Evolutionary conservation across 1,284 basidiomycete species (phyloP).

Genomic region (Cryptococcus sp.): DNA sequence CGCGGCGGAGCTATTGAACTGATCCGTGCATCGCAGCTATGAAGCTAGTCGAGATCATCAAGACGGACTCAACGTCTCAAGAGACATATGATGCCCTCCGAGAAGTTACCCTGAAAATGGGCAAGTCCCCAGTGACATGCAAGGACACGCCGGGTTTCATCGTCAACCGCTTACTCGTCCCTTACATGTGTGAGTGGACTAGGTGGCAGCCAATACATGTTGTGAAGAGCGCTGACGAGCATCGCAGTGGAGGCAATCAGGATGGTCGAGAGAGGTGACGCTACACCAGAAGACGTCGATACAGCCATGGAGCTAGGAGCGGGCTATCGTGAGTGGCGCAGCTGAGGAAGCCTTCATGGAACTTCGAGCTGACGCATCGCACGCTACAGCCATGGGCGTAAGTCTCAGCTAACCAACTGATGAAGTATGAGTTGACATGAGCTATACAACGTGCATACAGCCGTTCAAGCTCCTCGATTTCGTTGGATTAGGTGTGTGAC

Average conservation of each 20-base stretch:
- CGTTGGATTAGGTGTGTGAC: constrained; percentile 57
- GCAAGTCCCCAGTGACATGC: constrained; percentile 60
- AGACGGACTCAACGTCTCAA: constrained; percentile 57
- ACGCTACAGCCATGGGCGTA: constrained; percentile 51
- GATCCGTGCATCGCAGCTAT: constrained; percentile 53
- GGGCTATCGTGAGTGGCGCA: constrained; percentile 55
- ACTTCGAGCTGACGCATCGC: neutral
- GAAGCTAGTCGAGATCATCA: constrained; percentile 63
- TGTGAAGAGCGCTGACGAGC: neutral
- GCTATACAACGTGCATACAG: constrained; percentile 28
- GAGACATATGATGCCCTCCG: constrained; percentile 56
- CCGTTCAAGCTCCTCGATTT: constrained; percentile 62
- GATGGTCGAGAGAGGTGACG: constrained; percentile 62
- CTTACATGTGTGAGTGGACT: constrained; percentile 55
- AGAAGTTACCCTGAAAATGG: constrained; percentile 58
- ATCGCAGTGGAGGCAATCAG: constrained; percentile 59
- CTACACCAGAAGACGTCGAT: constrained; percentile 61
- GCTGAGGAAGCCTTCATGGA: neutral
- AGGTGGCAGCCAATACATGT: neutral
- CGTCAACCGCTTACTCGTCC: constrained; percentile 60
- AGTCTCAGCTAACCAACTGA: constrained; percentile 14
- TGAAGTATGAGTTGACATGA: constrained; percentile 4
- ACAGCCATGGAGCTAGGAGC: constrained; percentile 64
- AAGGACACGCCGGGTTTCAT: constrained; percentile 62
- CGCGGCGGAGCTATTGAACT: neutral